These are phyloP conservation scores for Catunica adiposa DNA, from an alignment of 2,329 filamentous ascomycete species.

Conservation along the genomic window DNA sequence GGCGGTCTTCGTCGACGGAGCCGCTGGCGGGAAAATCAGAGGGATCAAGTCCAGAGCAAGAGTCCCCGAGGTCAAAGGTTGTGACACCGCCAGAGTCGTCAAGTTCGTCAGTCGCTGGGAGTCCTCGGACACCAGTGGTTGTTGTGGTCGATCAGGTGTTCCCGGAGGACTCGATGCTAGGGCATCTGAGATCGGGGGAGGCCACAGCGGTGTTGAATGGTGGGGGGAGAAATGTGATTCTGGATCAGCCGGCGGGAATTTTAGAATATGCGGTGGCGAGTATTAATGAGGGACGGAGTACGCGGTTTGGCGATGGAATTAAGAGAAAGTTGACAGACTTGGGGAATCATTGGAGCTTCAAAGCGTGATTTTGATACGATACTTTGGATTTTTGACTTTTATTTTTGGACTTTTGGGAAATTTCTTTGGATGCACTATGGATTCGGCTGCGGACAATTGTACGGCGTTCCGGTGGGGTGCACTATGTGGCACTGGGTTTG, in stretches of 20 bases:
- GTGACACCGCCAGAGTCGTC: constrained; percentile 7
- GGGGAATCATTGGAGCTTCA: constrained; percentile 24
- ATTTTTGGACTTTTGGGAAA: neutral
- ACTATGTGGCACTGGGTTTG: neutral
- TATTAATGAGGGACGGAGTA: constrained; percentile 26
- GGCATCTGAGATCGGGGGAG: constrained; percentile 25
- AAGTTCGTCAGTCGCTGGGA: constrained; percentile 9
- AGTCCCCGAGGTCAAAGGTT: constrained; percentile 6
- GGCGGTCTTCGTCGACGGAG: neutral
- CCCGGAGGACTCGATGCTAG: constrained; percentile 24
- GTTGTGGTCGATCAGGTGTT: constrained; percentile 27
- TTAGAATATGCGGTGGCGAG: constrained; percentile 26
- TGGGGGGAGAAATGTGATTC: constrained; percentile 21
- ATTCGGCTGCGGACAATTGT: neutral
- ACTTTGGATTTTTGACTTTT: neutral
- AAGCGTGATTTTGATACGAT: neutral
- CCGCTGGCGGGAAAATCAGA: neutral
- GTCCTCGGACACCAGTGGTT: neutral
- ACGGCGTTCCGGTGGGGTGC: constrained; percentile 2
- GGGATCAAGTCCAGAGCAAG: neutral
- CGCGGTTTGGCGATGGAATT: constrained; percentile 29
- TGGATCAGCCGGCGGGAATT: constrained; percentile 25
- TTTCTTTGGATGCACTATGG: neutral
- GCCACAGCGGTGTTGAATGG: constrained; percentile 23
- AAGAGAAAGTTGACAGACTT: constrained; percentile 27